Evolutionary conservation across 257 asterid species (phyloP).

Genomic region (Capsicum rhomboideum): DNA sequence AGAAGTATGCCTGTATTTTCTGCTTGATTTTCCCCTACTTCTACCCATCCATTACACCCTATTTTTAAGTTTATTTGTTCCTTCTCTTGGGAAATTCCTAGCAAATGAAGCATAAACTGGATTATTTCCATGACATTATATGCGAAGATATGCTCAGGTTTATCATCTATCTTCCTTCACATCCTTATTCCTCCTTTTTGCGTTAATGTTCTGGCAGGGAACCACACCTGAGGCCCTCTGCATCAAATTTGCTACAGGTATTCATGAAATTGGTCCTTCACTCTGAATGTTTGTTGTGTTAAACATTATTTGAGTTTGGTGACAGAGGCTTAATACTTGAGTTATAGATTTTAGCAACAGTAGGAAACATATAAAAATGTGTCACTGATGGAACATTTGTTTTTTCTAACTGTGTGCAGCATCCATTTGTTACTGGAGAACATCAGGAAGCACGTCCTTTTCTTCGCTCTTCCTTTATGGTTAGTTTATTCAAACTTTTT

Average conservation of each 20-base stretch:
- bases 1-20: conserved; percentile 49
- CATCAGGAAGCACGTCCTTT: conserved; percentile 49
- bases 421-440: conserved; percentile 89
- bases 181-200: conserved; percentile 7
- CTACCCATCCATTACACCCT: not conserved
- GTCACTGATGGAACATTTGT: not conserved
- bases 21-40: not conserved
- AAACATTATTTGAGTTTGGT: not conserved
- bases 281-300: not conserved
- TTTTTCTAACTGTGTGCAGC: conserved; percentile 47
- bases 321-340: not conserved
- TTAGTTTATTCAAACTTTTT: conserved; percentile 25
- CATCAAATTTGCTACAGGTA: conserved; percentile 92
- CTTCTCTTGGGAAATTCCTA: not conserved
- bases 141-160: not conserved
- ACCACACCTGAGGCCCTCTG: conserved; percentile 71
- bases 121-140: not conserved
- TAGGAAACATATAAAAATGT: not conserved
- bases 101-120: not conserved
- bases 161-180: not conserved
- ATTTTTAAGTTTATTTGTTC: not conserved
- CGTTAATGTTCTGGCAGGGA: conserved; percentile 50
- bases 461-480: conserved; percentile 48
- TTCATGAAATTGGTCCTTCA: not conserved
- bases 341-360: not conserved